phyloP scores from a whole-genome alignment of 495 filamentous ascomycete genomes.

The Hyaloscypha finlandica region DNA sequence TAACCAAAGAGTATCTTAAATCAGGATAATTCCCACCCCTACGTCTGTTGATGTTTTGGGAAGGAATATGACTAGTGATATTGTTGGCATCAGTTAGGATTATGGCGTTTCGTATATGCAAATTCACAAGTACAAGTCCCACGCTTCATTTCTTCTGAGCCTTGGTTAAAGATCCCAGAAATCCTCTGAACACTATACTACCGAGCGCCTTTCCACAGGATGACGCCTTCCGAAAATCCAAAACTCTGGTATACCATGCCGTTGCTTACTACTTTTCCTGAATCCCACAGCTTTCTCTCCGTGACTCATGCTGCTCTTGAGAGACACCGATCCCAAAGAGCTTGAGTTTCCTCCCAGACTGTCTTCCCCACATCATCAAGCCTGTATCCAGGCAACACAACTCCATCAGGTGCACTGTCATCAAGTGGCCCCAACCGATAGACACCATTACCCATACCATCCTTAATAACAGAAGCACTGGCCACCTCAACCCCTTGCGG shows the following conservation, averaged over 20 bases:
- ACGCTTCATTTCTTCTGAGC: no score
- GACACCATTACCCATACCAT: conserved; percentile 30
- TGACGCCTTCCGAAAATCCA: not conserved
- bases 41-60: no score
- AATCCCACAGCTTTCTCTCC: not conserved
- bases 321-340: conserved; percentile 26
- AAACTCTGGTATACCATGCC: not conserved
- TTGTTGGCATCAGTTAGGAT: no score
- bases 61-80: no score
- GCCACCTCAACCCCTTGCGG: conserved; percentile 22
- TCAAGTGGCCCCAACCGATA: conserved; percentile 25
- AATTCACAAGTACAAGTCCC: no score
- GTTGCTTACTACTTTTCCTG: not conserved
- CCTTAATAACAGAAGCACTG: conserved; percentile 15
- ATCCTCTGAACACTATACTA: not conserved
- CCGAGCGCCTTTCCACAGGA: not conserved
- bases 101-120: no score
- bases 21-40: no score
- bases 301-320: conserved; percentile 4
- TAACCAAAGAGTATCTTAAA: no score
- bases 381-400: conserved; percentile 16
- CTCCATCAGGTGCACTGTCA: conserved; percentile 16
- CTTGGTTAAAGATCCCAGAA: not conserved
- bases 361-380: conserved; percentile 14
- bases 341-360: conserved; percentile 28